Base-by-base conservation (phyloP, 2,329 filamentous ascomycete genomes). In the Fusarium goolgardi region DNA sequence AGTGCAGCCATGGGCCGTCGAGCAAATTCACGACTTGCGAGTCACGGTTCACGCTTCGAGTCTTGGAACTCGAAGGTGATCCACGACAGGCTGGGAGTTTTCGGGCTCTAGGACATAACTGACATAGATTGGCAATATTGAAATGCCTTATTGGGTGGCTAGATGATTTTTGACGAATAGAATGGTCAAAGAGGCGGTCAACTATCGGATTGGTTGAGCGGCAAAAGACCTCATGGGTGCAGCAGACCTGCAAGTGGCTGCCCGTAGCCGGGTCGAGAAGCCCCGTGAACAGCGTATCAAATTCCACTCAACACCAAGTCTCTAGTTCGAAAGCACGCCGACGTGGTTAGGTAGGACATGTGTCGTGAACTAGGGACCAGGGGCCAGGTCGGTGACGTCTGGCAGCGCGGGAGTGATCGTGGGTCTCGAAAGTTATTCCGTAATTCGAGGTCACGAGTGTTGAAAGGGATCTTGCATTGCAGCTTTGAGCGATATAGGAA, bases 101-200 rank as follows among this genome's bases (percentile, higher is more conserved):
- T 63, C 54, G 40, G 57, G 43, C 44, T 62, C 65, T 64, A 55
- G 59, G 67, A 50, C 60, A 44, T 46, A 66, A 55, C 32, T 45
- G 53, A 66, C 41, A 62, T 61, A 60, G 54, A 56, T 47, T 55
- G 53, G 55, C 52, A 46, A 47, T 55, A 41, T 49, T 50, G 52
- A 53, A 60, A 46, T 39, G 37, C 64, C 63, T 52, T 51, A 45
- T 65, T 46, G 56, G 69, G 40, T 56, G 46, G 54, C 46, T 54
- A 59, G 52, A 52, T 46, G 29, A 34, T 44, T 66, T 59, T 57
- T 43, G 37, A 53, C 69, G 69, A 72, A 73, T 73, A 58, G 52
- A 60, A 61, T 53, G 44, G 53, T 46, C 45, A 43, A 65, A 68
- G 63, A 73, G 68, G 71, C 71, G 71, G 71, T 74, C 71, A 69